These are phyloP conservation scores for Trifolium fragiferum DNA, from an alignment of 306 rosid species.

Conservation along the genomic window DNA sequence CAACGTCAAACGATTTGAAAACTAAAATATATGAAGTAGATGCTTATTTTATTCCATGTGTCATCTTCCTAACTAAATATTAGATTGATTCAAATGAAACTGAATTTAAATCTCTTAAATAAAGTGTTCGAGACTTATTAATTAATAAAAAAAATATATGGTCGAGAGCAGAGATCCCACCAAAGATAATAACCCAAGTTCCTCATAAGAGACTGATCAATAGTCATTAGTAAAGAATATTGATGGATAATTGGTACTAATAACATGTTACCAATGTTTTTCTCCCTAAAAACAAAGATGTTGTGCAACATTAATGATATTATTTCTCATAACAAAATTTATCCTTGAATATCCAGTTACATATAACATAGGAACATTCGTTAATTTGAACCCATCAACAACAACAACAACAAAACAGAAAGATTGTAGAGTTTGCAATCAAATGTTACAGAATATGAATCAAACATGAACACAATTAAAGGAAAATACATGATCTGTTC, in stretches of 20 bases:
- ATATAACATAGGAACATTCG: conserved; percentile 34
- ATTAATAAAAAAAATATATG: too few species aligned
- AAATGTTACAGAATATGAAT: conserved; percentile 41
- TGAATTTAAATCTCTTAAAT: too few species aligned
- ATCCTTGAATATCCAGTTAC: conserved; percentile 26
- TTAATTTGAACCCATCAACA: conserved; percentile 15
- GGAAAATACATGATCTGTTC: conserved; percentile 50
- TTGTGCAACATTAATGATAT: conserved; percentile 1
- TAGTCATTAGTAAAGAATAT: too few species aligned
- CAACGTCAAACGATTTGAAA: too few species aligned
- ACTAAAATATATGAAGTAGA: too few species aligned
- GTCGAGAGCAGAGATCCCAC: too few species aligned
- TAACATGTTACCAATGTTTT: too few species aligned
- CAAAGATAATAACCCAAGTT: too few species aligned
- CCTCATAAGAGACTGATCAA: too few species aligned
- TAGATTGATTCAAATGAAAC: background rate
- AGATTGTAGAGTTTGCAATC: conserved; percentile 34
- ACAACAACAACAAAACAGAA: background rate
- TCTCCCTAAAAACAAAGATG: background rate
- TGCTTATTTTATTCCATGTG: background rate
- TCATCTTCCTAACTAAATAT: background rate
- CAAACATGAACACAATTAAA: conserved; percentile 42
- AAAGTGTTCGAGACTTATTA: background rate
- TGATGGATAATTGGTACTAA: too few species aligned
- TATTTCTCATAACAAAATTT: conserved; percentile 33